Conservation (phyloP, 148 eudicot species). For the Diospyros lotus region DNA sequence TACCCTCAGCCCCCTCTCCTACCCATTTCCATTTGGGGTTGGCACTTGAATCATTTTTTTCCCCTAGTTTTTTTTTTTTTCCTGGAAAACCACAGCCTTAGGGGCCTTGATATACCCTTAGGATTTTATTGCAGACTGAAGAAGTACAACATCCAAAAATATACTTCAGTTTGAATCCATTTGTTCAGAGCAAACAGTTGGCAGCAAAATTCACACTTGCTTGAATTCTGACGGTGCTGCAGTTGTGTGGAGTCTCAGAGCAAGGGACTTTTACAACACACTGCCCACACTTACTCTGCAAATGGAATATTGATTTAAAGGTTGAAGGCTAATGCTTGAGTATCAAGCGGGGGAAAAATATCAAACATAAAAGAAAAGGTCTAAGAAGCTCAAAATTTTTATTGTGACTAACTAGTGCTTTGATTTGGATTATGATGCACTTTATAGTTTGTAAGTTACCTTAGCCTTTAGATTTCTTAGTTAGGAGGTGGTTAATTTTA, state of each 20-base stretch:
- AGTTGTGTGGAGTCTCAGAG: background rate
- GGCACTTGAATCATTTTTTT: too few species aligned
- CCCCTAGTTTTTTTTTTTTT: too few species aligned
- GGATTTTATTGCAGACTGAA: background rate
- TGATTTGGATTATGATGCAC: too few species aligned
- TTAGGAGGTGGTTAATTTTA: too few species aligned
- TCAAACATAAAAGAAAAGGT: too few species aligned
- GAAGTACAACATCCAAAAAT: background rate
- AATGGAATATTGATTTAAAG: background rate
- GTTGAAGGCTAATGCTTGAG: background rate
- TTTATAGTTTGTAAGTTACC: too few species aligned
- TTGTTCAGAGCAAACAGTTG: background rate
- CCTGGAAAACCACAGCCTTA: too few species aligned
- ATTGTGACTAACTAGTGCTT: too few species aligned
- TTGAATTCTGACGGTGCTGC: background rate
- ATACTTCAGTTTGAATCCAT: background rate
- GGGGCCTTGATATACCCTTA: background rate
- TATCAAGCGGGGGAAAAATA: background rate
- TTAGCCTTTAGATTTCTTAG: too few species aligned
- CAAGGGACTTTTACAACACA: background rate
- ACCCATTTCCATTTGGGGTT: too few species aligned
- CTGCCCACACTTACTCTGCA: background rate
- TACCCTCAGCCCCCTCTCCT: too few species aligned
- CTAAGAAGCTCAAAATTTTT: too few species aligned
- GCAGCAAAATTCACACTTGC: background rate